phyloP scores from a whole-genome alignment of 176 grass and related monocot species.

The Triticum timopheevii region DNA sequence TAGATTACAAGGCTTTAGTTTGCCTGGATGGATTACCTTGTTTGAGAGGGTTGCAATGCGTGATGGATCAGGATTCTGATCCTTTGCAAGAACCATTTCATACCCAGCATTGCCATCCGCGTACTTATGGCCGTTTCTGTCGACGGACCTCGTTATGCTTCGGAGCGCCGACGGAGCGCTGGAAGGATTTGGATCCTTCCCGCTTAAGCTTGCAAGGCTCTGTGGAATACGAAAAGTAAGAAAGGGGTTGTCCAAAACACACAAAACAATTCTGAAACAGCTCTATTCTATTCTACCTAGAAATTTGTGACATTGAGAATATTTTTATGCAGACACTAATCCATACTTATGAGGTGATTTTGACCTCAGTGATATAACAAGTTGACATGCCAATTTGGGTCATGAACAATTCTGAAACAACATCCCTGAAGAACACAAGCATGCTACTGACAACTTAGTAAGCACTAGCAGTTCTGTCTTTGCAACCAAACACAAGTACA shows the following conservation, averaged over 20 bases:
- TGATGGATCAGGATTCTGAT: constrained; percentile 32
- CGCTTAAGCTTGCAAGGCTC: constrained; percentile 40
- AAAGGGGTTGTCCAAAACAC: background rate
- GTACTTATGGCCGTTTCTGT: constrained; percentile 38
- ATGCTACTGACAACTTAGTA: background rate
- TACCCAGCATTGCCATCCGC: constrained; percentile 45
- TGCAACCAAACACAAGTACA: background rate
- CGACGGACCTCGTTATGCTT: constrained; percentile 42
- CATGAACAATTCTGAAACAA: background rate
- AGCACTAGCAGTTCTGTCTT: background rate
- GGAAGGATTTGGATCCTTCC: constrained; percentile 40
- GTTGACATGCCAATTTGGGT: background rate
- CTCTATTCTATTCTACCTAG: background rate
- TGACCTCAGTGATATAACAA: background rate
- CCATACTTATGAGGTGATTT: background rate
- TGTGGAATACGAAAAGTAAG: background rate
- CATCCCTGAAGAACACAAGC: background rate
- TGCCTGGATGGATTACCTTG: constrained; percentile 35
- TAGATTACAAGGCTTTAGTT: background rate
- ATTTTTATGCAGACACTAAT: background rate
- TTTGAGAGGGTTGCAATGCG: constrained; percentile 37
- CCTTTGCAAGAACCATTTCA: constrained; percentile 58
- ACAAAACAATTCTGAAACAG: background rate
- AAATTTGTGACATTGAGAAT: background rate
- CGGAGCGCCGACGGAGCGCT: constrained; percentile 42